phyloP scores from a whole-genome alignment of 2,329 filamentous ascomycete genomes.

The Penicillium sp. region DNA sequence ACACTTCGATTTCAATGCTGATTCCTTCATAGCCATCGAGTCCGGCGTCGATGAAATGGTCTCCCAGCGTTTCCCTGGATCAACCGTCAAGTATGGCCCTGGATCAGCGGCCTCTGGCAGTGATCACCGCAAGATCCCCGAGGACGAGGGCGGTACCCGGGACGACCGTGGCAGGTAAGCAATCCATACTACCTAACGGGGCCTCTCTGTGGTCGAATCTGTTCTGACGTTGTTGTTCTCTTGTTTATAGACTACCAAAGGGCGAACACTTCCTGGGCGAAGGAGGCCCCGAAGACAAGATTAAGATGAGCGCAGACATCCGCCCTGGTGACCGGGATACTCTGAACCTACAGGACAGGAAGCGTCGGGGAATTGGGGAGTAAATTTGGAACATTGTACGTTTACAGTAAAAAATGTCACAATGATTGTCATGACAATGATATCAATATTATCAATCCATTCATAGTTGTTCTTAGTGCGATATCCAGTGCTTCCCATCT shows the following conservation, averaged over 20 bases:
- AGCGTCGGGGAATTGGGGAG: constrained; percentile 22
- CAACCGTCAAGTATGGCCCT: constrained; percentile 41
- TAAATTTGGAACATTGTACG: constrained; percentile 1
- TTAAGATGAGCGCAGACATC: constrained; percentile 29
- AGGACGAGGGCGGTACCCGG: constrained; percentile 44
- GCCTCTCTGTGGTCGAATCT: not conserved
- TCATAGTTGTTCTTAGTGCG: not conserved
- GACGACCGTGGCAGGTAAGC: constrained; percentile 43
- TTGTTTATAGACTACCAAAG: constrained; percentile 33
- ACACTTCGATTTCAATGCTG: not conserved
- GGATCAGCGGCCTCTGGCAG: constrained; percentile 38
- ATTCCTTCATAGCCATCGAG: constrained; percentile 35
- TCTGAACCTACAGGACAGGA: constrained; percentile 29
- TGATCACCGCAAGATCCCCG: constrained; percentile 43
- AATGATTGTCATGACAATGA: not conserved
- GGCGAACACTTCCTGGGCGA: constrained; percentile 40
- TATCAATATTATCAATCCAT: not conserved
- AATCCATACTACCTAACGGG: not conserved
- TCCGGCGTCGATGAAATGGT: constrained; percentile 46
- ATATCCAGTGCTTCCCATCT: constrained; percentile 9
- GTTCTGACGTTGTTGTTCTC: constrained; percentile 1
- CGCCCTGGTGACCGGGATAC: constrained; percentile 33
- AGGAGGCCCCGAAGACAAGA: constrained; percentile 41
- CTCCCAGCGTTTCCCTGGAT: constrained; percentile 40
- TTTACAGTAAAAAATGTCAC: not conserved